A percentile compares a stretch with the other conserved stretches of the same genome.
Evolutionary conservation across 1,284 basidiomycete species (phyloP).

Genomic region (Fomitiporia mediterranea): DNA sequence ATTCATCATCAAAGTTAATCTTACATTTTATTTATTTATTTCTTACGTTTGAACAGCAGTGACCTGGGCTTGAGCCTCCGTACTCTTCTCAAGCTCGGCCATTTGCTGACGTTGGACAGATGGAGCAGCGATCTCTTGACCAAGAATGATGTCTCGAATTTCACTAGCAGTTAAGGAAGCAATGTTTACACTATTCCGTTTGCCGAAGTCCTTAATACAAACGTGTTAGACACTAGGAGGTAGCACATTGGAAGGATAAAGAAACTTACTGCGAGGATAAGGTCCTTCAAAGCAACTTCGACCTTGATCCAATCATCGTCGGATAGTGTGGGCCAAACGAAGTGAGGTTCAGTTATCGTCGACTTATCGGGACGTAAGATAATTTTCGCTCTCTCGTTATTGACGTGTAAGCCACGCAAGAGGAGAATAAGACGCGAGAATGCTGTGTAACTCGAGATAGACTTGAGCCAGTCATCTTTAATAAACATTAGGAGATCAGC

Average conservation of each 20-base stretch:
- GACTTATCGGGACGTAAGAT: slow-evolving; percentile 90
- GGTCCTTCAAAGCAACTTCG: slow-evolving; percentile 94
- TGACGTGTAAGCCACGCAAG: slow-evolving; percentile 95
- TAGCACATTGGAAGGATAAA: slow-evolving; percentile 18
- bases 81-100: slow-evolving; percentile 97
- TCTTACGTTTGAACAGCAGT: slow-evolving; percentile 90
- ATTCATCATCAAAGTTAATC: background rate
- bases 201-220: slow-evolving; percentile 82
- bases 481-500: slow-evolving; percentile 10
- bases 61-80: slow-evolving; percentile 91
- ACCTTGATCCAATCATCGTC: slow-evolving; percentile 99
- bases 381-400: slow-evolving; percentile 99
- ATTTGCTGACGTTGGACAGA: slow-evolving; percentile 97
- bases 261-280: slow-evolving; percentile 72
- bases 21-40: background rate
- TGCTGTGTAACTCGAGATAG: slow-evolving; percentile 97
- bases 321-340: slow-evolving; percentile 93
- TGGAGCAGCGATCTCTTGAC: slow-evolving; percentile 94
- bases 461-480: slow-evolving; percentile 96
- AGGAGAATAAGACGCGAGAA: slow-evolving; percentile 97
- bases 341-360: slow-evolving; percentile 96
- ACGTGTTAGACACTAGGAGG: slow-evolving; percentile 17
- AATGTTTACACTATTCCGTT: slow-evolving; percentile 98
- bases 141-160: slow-evolving; percentile 94
- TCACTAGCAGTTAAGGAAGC: slow-evolving; percentile 95